Percentiles rank a stretch among this genome's conserved stretches.
Conservation (phyloP, 495 filamentous ascomycete genomes). For the Penicillium fimorum region DNA sequence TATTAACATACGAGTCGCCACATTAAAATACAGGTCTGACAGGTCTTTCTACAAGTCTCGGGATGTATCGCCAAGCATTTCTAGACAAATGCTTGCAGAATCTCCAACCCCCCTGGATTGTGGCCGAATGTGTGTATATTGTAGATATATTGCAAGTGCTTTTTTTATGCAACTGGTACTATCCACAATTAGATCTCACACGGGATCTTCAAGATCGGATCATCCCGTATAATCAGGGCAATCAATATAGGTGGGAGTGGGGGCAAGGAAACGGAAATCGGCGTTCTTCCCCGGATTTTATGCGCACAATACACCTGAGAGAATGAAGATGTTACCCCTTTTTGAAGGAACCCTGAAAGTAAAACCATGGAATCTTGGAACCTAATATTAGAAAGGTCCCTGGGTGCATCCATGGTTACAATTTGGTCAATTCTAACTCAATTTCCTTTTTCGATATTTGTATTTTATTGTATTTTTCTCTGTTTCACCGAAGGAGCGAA, state of each 20-base stretch:
- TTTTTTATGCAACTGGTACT: background rate
- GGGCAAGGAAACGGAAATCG: background rate
- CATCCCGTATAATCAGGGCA: background rate
- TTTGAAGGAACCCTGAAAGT: background rate
- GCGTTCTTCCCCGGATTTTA: background rate
- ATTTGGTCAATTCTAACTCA: too few species aligned
- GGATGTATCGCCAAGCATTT: conserved; percentile 5
- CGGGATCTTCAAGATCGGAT: background rate
- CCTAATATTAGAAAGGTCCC: background rate
- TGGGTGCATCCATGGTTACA: too few species aligned
- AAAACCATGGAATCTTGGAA: background rate
- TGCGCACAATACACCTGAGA: background rate
- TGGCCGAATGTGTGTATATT: background rate
- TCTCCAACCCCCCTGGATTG: background rate
- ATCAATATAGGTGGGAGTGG: background rate
- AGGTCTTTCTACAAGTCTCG: background rate
- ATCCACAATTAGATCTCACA: conserved; percentile 10
- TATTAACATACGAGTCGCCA: background rate
- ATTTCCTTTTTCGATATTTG: background rate
- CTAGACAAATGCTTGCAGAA: background rate
- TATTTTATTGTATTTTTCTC: background rate
- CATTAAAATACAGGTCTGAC: background rate
- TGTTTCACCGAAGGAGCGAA: background rate
- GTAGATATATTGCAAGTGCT: background rate
- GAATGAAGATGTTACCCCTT: background rate